phyloP scores from a whole-genome alignment of 2,329 filamentous ascomycete genomes.

The Sphaerulina musiva region DNA sequence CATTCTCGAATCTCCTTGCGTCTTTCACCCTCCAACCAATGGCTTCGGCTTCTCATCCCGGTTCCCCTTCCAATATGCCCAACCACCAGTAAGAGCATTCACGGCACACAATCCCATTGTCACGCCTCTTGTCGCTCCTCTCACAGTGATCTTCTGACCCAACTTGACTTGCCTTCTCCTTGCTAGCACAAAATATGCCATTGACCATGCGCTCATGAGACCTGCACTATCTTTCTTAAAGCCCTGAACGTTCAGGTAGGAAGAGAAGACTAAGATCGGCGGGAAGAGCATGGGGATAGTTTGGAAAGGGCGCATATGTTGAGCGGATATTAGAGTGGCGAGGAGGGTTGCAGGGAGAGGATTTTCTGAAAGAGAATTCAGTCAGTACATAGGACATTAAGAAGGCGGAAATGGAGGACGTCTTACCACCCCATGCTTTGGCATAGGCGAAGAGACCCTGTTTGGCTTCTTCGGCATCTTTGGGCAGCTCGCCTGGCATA shows the following conservation, averaged over 20 bases:
- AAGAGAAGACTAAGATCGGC: conserved; percentile 58
- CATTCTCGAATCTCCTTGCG: too few species aligned
- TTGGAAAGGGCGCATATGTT: conserved; percentile 61
- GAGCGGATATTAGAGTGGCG: conserved; percentile 59
- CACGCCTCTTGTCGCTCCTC: conserved; percentile 48
- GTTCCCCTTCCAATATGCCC: conserved; percentile 39
- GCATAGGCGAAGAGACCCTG: conserved; percentile 41
- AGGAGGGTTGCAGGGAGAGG: conserved; percentile 59
- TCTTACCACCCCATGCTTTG: conserved; percentile 48
- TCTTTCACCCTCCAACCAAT: conserved; percentile 2
- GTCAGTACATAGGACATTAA: neutral
- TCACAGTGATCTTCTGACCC: conserved; percentile 43
- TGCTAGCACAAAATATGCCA: conserved; percentile 58
- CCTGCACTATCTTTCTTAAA: conserved; percentile 60
- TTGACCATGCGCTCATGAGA: conserved; percentile 58
- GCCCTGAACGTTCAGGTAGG: conserved; percentile 58
- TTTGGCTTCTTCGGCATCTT: conserved; percentile 35
- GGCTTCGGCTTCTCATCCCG: conserved; percentile 15
- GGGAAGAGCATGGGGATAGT: conserved; percentile 61
- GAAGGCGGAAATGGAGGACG: conserved; percentile 13
- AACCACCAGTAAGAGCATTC: conserved; percentile 47
- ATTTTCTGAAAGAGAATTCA: conserved; percentile 46
- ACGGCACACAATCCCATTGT: conserved; percentile 47
- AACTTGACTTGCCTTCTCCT: conserved; percentile 49
- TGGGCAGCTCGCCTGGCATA: conserved; percentile 38